Conservation (phyloP, 768 basidiomycete genomes). For the Baorangia bicolor region DNA sequence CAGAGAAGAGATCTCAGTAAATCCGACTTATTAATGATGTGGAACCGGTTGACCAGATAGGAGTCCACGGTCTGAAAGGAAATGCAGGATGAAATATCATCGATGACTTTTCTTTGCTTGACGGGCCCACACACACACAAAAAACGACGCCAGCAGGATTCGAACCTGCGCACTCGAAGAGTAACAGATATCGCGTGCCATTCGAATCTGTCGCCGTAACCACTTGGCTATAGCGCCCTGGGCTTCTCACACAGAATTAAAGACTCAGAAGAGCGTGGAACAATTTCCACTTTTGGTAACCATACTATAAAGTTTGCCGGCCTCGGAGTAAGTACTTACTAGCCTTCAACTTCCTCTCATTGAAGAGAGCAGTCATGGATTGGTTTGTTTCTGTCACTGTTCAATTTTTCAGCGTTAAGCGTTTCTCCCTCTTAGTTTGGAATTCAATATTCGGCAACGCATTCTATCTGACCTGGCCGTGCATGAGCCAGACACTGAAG, state of each 20-base stretch:
- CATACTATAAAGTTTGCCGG: background rate
- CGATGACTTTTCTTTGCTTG: background rate
- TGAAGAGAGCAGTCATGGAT: slow-evolving; percentile 39
- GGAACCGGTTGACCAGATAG: no score
- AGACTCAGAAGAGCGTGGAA: background rate
- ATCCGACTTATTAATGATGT: no score
- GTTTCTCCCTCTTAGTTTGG: slow-evolving; percentile 48
- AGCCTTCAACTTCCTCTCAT: background rate
- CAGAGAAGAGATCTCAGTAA: background rate
- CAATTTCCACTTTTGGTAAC: slow-evolving; percentile 5
- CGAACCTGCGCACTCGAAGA: slow-evolving; percentile 42
- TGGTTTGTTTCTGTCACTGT: slow-evolving; percentile 37
- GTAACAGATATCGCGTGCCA: slow-evolving; percentile 32
- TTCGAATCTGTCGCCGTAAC: slow-evolving; percentile 79
- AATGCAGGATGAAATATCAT: background rate
- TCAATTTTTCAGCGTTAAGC: background rate
- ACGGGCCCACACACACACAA: no score
- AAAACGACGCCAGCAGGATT: slow-evolving; percentile 41
- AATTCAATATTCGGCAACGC: slow-evolving; percentile 73
- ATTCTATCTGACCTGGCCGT: slow-evolving; percentile 74
- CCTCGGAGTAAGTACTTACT: no score
- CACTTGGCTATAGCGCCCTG: slow-evolving; percentile 66
- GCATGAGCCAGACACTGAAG: slow-evolving; percentile 48
- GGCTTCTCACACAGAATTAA: no score
- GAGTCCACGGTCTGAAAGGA: background rate